Conservation (phyloP, 345 rosid genomes). For the Eucalyptus paniculata region DNA sequence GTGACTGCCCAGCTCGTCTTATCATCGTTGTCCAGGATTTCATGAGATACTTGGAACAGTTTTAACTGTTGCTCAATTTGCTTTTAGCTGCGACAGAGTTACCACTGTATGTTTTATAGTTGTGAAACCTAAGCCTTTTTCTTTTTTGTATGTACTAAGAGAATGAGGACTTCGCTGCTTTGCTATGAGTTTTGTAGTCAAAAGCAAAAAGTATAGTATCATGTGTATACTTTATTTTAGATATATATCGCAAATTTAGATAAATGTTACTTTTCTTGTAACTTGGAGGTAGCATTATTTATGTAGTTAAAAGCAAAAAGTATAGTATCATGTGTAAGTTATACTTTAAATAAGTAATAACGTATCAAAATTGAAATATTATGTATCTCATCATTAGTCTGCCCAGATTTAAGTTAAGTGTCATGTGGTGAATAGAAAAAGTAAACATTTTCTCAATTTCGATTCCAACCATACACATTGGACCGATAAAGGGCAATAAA, state of each 20-base stretch:
- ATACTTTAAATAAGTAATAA: not conserved
- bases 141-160: too few relatives aligned
- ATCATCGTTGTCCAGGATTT: too few relatives aligned
- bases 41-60: too few relatives aligned
- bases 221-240: not conserved
- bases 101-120: too few relatives aligned
- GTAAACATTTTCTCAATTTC: not conserved
- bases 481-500: not conserved
- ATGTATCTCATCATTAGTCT: not conserved
- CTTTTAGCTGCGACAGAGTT: too few relatives aligned
- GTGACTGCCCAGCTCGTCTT: too few relatives aligned
- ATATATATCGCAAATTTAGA: not conserved
- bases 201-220: too few relatives aligned
- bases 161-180: too few relatives aligned
- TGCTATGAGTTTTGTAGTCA: too few relatives aligned
- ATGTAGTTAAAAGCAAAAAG: not conserved
- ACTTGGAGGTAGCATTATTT: not conserved
- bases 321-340: not conserved
- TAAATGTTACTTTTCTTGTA: not conserved
- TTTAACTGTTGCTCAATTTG: too few relatives aligned
- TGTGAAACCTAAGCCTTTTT: too few relatives aligned
- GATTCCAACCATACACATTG: not conserved
- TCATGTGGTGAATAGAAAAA: rapidly evolving
- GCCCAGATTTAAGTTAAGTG: not conserved
- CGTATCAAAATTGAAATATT: not conserved